Percentiles rank a stretch among this genome's conserved stretches.
phyloP scores from a whole-genome alignment of 176 grass and related monocot species.

The Cymbopogon citratus region DNA sequence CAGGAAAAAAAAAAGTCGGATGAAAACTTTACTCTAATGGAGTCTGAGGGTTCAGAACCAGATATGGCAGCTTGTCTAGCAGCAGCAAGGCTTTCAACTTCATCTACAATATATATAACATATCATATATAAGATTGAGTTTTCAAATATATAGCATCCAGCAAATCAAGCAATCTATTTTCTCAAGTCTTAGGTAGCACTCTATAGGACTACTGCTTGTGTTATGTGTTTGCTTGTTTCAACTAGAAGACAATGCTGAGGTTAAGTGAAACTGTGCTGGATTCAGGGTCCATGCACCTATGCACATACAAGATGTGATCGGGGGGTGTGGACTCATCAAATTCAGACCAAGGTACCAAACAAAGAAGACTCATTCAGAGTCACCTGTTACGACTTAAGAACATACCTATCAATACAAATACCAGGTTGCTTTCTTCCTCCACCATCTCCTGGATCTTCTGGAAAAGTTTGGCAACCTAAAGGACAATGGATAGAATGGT shows the following conservation, averaged over 20 bases:
- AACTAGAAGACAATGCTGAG: neutral
- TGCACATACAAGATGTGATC: slow-evolving; percentile 9
- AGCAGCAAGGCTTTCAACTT: slow-evolving; percentile 99
- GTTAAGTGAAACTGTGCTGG: neutral
- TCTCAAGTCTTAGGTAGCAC: slow-evolving; percentile 4
- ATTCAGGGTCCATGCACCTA: neutral
- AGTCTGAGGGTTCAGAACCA: slow-evolving; percentile 99
- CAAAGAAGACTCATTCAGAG: neutral
- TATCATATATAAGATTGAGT: slow-evolving; percentile 27
- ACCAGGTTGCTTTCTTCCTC: slow-evolving; percentile 96
- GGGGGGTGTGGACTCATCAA: neutral
- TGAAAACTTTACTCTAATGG: slow-evolving; percentile 73
- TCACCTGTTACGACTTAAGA: neutral
- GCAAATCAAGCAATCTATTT: slow-evolving; percentile 15
- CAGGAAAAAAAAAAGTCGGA: neutral
- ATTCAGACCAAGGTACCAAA: neutral
- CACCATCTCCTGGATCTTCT: slow-evolving; percentile 99
- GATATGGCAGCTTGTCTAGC: slow-evolving; percentile 96
- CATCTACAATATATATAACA: slow-evolving; percentile 61
- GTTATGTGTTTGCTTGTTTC: slow-evolving; percentile 11
- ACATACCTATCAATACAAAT: slow-evolving; percentile 95
- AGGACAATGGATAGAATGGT: slow-evolving; percentile 8
- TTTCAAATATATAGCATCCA: slow-evolving; percentile 12
- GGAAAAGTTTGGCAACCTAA: slow-evolving; percentile 98
- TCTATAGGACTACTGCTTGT: neutral